Conservation (phyloP, 1,284 basidiomycete species). For the Tylopilus sp. region DNA sequence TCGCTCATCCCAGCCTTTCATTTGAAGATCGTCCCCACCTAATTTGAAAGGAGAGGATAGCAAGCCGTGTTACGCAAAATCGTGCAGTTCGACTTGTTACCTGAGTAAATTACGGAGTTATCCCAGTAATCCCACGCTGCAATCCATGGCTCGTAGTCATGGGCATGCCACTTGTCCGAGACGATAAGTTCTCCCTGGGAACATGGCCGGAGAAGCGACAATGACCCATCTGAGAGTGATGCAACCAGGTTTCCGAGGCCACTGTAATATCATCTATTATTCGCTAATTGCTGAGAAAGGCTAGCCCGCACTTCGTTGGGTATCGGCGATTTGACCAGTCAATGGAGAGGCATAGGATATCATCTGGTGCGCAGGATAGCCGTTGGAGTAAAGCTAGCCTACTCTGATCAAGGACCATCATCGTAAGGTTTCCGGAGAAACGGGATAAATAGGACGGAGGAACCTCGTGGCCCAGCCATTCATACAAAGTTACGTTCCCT, state of each 20-base stretch:
- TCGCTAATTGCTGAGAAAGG: constrained; percentile 1
- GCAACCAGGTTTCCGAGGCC: constrained; percentile 57
- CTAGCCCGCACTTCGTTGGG: constrained; percentile 28
- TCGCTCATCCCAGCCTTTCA: constrained; percentile 92
- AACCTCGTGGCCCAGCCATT: constrained; percentile 53
- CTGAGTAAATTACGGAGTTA: constrained; percentile 75
- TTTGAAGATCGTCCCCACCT: constrained; percentile 91
- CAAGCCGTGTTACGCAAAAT: neutral
- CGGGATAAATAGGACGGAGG: neutral
- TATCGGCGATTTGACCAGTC: constrained; percentile 77
- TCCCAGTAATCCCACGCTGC: constrained; percentile 87
- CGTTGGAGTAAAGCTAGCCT: constrained; percentile 44
- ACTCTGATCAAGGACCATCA: constrained; percentile 33
- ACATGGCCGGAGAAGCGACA: constrained; percentile 56
- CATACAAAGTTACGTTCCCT: constrained; percentile 64
- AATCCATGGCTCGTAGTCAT: constrained; percentile 95
- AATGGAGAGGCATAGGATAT: constrained; percentile 75
- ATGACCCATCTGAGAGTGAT: constrained; percentile 74
- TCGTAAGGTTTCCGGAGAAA: constrained; percentile 2
- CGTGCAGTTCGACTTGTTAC: constrained; percentile 36
- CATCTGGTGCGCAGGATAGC: constrained; percentile 54
- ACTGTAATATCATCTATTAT: constrained; percentile 31
- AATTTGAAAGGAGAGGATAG: constrained; percentile 1
- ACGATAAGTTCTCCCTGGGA: constrained; percentile 42
- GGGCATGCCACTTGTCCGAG: constrained; percentile 72